Base-by-base conservation (phyloP, 2,329 filamentous ascomycete species). In the Fusarium sterilihyphosum region DNA sequence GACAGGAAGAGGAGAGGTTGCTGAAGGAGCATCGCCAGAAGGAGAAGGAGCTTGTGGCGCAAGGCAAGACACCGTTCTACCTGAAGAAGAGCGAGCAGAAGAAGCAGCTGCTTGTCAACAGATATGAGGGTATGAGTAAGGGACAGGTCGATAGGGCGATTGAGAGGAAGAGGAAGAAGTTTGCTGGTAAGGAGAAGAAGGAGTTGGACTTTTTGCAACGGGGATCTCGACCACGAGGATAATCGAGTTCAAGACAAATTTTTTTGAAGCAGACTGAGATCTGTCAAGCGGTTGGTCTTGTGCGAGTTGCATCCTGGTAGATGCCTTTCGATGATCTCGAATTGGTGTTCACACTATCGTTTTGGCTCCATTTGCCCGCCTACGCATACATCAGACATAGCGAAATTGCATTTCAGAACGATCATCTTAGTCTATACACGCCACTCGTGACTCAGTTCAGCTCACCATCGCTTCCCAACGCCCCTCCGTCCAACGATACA, bases 41-140 rank as follows among this genome's bases (percentile, higher is more conserved):
- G 82, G 96, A 99, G 87, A 95, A 94, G 85, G 93, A 95, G 81
- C 85, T 93, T 70, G 91, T 98, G 59, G 91, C 91, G 78, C 90
- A 97, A 85, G 96, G 96, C 70, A 98, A 98, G 90, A 91, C 89
- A 81, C 96, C 96, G 1, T 99, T 95, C 85, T 98, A 94, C 83
- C 86, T 98, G 78, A 99, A 99, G 90, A 92, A 92, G 85, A 91
- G 92, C 80, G 96, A 98, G 84, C 90, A 96, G 86, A 97, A 96
- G 91, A 94, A 96, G 87, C 87, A 92, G 83, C 87, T 95, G 64
- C 85, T 98, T 71, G 86, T 93, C 80, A 92, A 96, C 78, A 91
- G 92, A 81, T 98, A 93, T 83, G 89, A 92, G 77, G 89, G 90
- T 68, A 93, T 98, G 92, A 96, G 94, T 83, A 92, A 93, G 81